These are phyloP conservation scores for Exophiala bonariae DNA, from an alignment of 2,329 filamentous ascomycete genomes.

Conservation along the genomic window DNA sequence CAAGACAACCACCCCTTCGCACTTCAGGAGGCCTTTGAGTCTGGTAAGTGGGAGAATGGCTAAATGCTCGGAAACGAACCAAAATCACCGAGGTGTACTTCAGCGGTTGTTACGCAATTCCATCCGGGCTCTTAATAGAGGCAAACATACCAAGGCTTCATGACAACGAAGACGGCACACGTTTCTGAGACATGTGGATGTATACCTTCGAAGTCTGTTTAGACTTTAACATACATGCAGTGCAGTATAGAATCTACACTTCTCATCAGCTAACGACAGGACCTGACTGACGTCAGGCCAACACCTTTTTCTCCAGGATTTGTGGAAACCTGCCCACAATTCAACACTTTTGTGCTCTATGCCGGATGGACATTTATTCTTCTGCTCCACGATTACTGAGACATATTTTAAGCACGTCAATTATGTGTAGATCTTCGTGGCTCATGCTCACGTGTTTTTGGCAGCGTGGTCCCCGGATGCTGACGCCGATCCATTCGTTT, in stretches of 20 bases:
- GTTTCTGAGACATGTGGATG: too few relatives aligned
- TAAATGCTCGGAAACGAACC: too few relatives aligned
- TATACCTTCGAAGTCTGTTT: too few relatives aligned
- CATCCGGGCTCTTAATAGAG: too few relatives aligned
- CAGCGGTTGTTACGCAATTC: too few relatives aligned
- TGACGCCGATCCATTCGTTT: neutral
- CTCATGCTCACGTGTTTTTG: neutral
- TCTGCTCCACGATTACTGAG: neutral
- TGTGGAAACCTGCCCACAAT: neutral
- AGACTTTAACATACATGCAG: too few relatives aligned
- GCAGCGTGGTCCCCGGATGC: neutral
- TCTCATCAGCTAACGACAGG: neutral
- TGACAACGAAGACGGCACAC: too few relatives aligned
- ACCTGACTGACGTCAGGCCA: neutral
- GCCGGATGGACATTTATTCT: neutral
- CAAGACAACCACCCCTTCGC: too few relatives aligned
- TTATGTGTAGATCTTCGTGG: neutral
- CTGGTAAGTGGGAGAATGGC: too few relatives aligned
- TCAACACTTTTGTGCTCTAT: neutral
- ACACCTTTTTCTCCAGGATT: neutral
- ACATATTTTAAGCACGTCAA: neutral
- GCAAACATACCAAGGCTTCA: too few relatives aligned
- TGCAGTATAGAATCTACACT: conserved; percentile 1
- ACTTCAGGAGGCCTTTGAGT: too few relatives aligned
- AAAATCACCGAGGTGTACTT: too few relatives aligned